Evolutionary conservation across 306 rosid species (phyloP).

Genomic region (Pueraria montana): DNA sequence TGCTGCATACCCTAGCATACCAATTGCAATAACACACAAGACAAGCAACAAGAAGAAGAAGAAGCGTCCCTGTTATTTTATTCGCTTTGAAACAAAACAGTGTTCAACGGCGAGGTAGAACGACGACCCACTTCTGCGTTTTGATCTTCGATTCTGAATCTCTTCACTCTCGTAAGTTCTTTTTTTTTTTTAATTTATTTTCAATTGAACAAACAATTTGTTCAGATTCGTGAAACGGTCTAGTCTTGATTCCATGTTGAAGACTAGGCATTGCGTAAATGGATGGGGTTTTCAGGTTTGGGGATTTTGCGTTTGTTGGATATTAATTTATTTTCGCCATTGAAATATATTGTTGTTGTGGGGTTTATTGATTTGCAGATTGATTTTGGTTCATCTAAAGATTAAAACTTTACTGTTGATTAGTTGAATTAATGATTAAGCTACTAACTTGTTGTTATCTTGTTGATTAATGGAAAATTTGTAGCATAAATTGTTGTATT

Average conservation of each 20-base stretch:
- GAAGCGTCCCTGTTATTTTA: too few species aligned
- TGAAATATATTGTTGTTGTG: neutral
- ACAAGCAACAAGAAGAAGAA: too few species aligned
- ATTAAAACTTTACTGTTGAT: neutral
- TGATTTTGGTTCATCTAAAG: neutral
- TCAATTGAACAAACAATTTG: neutral
- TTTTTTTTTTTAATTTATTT: neutral
- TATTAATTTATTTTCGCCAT: neutral
- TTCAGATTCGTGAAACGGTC: neutral
- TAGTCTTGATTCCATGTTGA: neutral
- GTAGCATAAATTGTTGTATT: too few species aligned
- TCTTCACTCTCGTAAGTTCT: slow-evolving; percentile 23
- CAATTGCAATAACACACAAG: neutral
- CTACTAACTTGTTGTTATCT: neutral
- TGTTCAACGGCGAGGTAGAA: too few species aligned
- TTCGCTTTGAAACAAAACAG: too few species aligned
- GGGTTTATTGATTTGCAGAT: slow-evolving; percentile 13
- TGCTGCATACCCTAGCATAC: neutral
- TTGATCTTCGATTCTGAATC: neutral
- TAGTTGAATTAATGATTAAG: neutral
- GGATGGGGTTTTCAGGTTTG: too few species aligned
- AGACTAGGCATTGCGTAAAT: neutral
- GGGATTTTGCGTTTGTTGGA: neutral
- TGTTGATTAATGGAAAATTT: neutral
- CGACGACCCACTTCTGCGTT: slow-evolving; percentile 16